phyloP scores from a whole-genome alignment of 2,329 filamentous ascomycete species.

The Neocucurbitaria cava region DNA sequence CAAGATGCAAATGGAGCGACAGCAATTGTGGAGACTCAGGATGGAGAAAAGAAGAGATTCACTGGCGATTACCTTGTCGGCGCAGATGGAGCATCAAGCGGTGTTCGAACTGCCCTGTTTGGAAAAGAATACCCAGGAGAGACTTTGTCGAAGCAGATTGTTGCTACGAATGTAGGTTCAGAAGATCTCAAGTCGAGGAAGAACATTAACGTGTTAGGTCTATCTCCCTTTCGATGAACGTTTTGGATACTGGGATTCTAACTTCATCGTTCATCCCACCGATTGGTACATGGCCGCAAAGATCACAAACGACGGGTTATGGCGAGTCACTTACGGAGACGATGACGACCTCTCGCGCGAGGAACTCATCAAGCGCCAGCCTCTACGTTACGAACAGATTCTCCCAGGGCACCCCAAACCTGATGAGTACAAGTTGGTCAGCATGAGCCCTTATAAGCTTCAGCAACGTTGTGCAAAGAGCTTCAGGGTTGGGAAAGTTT shows the following conservation, averaged over 20 bases:
- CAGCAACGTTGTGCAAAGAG: slow-evolving; percentile 66
- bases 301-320: slow-evolving; percentile 66
- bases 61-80: slow-evolving; percentile 44
- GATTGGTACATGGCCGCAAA: slow-evolving; percentile 69
- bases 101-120: slow-evolving; percentile 40
- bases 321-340: slow-evolving; percentile 70
- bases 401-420: slow-evolving; percentile 67
- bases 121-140: slow-evolving; percentile 61
- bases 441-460: slow-evolving; percentile 66
- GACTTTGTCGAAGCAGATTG: slow-evolving; percentile 66
- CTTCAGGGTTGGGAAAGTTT: slow-evolving; percentile 64
- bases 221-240: slow-evolving; percentile 66
- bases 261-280: slow-evolving; percentile 68
- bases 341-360: slow-evolving; percentile 59
- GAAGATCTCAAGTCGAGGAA: background rate
- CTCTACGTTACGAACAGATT: slow-evolving; percentile 63
- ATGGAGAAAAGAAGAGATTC: slow-evolving; percentile 34
- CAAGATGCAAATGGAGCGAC: slow-evolving; percentile 39
- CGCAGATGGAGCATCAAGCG: slow-evolving; percentile 44
- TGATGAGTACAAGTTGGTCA: slow-evolving; percentile 63
- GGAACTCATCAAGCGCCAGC: slow-evolving; percentile 61
- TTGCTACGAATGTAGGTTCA: slow-evolving; percentile 65
- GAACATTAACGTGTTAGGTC: slow-evolving; percentile 51
- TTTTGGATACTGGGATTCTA: slow-evolving; percentile 62
- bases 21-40: slow-evolving; percentile 33